These are phyloP conservation scores for Xanthoconium separans DNA, from an alignment of 1,284 basidiomycete species.

Conservation along the genomic window DNA sequence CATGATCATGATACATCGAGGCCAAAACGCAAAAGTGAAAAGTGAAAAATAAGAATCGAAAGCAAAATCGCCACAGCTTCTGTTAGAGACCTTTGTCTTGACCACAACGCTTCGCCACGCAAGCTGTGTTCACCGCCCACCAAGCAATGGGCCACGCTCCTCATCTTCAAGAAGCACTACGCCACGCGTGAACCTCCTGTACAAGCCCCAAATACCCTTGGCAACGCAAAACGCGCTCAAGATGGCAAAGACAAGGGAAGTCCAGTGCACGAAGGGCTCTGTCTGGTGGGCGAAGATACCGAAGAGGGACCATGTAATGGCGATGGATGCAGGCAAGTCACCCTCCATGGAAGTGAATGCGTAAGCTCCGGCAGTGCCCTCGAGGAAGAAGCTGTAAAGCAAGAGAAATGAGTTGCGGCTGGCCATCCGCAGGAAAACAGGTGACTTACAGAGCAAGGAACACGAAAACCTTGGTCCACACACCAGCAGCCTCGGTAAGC, in stretches of 20 bases:
- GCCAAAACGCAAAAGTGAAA: not conserved
- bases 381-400: conserved; percentile 78
- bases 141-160: conserved; percentile 80
- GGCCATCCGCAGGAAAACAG: conserved; percentile 1
- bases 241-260: conserved; percentile 82
- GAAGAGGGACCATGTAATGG: conserved; percentile 81
- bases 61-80: not conserved
- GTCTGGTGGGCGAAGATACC: conserved; percentile 79
- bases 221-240: conserved; percentile 82
- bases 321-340: conserved; percentile 86
- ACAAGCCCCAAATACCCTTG: conserved; percentile 65
- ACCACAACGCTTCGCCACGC: not conserved
- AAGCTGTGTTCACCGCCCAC: conserved; percentile 25
- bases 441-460: conserved; percentile 75
- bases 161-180: conserved; percentile 72
- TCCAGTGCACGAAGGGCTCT: conserved; percentile 82
- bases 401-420: conserved; percentile 8
- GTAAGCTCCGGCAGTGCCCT: conserved; percentile 88
- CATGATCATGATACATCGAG: not conserved
- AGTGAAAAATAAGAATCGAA: not conserved
- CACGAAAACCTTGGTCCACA: conserved; percentile 93
- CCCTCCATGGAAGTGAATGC: conserved; percentile 88
- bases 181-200: conserved; percentile 40
- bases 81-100: not conserved
- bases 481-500: conserved; percentile 60